These are phyloP conservation scores for Rhodamnia rubescens DNA, from an alignment of 345 rosid species.

Conservation along the genomic window DNA sequence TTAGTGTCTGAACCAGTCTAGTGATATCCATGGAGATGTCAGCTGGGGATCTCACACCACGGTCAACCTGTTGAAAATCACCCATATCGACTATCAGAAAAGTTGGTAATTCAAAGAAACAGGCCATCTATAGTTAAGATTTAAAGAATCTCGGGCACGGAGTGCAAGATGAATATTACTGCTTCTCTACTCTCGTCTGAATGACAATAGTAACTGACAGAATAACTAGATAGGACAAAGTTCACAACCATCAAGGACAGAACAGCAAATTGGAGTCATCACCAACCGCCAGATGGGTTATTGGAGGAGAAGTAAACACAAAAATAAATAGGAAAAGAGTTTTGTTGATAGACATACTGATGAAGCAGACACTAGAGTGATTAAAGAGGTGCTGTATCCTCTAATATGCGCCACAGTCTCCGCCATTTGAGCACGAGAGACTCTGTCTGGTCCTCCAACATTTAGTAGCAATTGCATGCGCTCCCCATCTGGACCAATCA, in stretches of 20 bases:
- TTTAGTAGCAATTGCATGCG: conserved; percentile 59
- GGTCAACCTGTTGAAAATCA: conserved; percentile 42
- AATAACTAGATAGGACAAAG: background rate
- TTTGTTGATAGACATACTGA: conserved; percentile 24
- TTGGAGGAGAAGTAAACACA: background rate
- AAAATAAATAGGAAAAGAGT: background rate
- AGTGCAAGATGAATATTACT: background rate
- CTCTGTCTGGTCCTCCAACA: conserved; percentile 76
- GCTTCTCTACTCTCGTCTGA: background rate
- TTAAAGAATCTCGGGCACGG: background rate
- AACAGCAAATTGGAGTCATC: background rate
- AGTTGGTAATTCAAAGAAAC: background rate
- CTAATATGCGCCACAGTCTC: conserved; percentile 56
- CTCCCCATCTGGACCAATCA: conserved; percentile 38
- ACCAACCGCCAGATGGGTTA: background rate
- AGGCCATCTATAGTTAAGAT: background rate
- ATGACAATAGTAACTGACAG: background rate
- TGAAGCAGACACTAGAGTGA: conserved; percentile 63
- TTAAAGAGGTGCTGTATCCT: conserved; percentile 49
- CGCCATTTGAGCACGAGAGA: conserved; percentile 90
- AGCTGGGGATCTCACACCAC: conserved; percentile 69
- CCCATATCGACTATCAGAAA: background rate
- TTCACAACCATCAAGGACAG: background rate
- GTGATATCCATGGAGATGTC: conserved; percentile 85
- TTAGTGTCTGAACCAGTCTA: conserved; percentile 41